Evolutionary conservation across 345 rosid genomes (phyloP), one percentile per base, ranked within the genome.

Genomic region (Melastoma malabathricum): DNA sequence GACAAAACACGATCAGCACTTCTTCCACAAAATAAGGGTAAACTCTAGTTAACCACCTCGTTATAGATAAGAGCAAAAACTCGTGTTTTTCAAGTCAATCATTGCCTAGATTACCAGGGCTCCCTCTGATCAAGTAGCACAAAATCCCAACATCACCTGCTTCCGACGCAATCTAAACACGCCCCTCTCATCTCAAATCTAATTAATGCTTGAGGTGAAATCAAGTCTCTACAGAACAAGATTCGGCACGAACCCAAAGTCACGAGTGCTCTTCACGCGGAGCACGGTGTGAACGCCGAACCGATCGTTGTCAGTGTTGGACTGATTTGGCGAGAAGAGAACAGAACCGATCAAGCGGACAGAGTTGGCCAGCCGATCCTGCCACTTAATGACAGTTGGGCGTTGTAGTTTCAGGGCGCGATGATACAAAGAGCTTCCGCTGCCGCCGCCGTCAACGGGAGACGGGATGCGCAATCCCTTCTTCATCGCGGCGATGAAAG

Each of bases 341-440:
- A 84, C 75, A 23, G 72, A 58, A 20, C 98, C 92, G 47, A 82
- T 73, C 10, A 86, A 71, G 59, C 71, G 73, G 12, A 64, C 73
- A 16, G 73, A 68, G 73, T 86, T 90, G 2, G 31, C 54, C 50
- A 68, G 63, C 49, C 41, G 43, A 20, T 54, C 56, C 6, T 61
- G 54, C 62, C 75, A 57, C 50, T 4, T 3, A 13, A 73, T 56
- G 9, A 75, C 62, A 18, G 74, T 50, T 4, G 98, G 96, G 48
- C 77, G 76, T 68, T 79, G 82, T 63, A 56, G 69, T 48, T 66
- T 58, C 64, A 86, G 84, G 15, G 64, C 73, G 16, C 63, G 79
- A 15, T 54, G 69, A 49, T 78, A 78, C 51, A 66, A 62, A 23
- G 67, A 51, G 52, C 83, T 81, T 6, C n/a, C n/a, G n/a, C n/a